These are phyloP conservation scores for Astragalus membranaceus DNA, from an alignment of 306 rosid species.

Conservation along the genomic window DNA sequence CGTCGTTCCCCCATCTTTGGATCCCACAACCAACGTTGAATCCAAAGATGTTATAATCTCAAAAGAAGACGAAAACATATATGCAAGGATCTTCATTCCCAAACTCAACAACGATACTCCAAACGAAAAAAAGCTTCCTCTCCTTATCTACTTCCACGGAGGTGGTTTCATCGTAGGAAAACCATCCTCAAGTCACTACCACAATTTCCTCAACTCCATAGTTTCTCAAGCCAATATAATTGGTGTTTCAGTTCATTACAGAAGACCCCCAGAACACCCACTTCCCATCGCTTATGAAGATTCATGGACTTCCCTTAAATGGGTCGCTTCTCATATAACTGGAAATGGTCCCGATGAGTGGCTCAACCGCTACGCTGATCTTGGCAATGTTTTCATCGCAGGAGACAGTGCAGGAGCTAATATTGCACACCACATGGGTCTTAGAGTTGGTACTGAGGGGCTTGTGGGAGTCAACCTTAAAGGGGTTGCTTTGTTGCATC, in stretches of 20 bases:
- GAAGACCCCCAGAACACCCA: constrained; percentile 46
- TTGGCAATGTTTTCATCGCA: constrained; percentile 24
- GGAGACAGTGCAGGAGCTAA: constrained; percentile 62
- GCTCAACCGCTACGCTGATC: constrained; percentile 12
- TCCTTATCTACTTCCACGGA: constrained; percentile 63
- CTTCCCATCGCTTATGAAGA: constrained; percentile 39
- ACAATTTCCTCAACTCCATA: background rate
- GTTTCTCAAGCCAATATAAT: background rate
- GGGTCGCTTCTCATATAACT: constrained; percentile 35
- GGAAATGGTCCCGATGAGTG: constrained; percentile 39
- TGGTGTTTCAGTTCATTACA: background rate
- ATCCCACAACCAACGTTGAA: constrained; percentile 38
- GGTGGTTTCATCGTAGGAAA: constrained; percentile 22
- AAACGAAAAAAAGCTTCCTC: constrained; percentile 43
- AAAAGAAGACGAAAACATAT: constrained; percentile 24
- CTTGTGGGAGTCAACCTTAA: constrained; percentile 13
- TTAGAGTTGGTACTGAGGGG: constrained; percentile 27
- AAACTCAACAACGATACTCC: background rate
- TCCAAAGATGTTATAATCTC: constrained; percentile 57
- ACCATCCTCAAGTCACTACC: background rate
- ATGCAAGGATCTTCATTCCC: constrained; percentile 52
- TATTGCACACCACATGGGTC: constrained; percentile 35
- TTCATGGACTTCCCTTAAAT: constrained; percentile 37
- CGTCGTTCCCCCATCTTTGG: constrained; percentile 24
- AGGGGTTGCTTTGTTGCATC: constrained; percentile 42